A percentile compares a stretch with the other conserved stretches of the same genome.
Evolutionary conservation across 345 rosid genomes (phyloP).

Genomic region (Atalantia buxifolia): DNA sequence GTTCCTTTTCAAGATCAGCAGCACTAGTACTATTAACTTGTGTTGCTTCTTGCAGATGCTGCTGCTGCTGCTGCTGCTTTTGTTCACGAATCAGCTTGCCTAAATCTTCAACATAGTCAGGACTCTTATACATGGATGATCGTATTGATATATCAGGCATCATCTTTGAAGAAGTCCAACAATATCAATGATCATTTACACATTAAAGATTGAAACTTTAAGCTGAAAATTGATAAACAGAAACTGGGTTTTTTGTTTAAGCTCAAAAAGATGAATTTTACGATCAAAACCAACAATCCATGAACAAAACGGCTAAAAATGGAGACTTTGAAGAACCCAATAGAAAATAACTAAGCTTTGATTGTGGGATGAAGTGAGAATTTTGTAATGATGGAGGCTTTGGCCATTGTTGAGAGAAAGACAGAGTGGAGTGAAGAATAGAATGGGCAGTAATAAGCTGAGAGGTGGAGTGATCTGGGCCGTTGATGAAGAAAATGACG

Average conservation of each 20-base stretch:
- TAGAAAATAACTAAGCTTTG: neutral
- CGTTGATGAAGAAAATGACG: conserved; percentile 36
- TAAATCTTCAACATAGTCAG: conserved; percentile 41
- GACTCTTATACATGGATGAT: conserved; percentile 44
- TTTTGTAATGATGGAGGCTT: conserved; percentile 10
- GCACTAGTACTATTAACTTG: conserved; percentile 19
- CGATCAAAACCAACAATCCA: conserved; percentile 8
- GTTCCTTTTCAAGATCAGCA: conserved; percentile 67
- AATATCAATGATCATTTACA: conserved; percentile 31
- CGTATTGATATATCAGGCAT: conserved; percentile 48
- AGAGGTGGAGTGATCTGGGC: conserved; percentile 21
- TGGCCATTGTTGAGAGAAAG: conserved; percentile 6
- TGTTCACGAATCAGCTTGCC: conserved; percentile 50
- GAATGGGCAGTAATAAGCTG: conserved; percentile 34
- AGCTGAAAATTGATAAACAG: conserved; percentile 5
- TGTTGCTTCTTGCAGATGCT: conserved; percentile 1
- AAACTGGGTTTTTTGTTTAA: neutral
- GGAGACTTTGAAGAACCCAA: neutral
- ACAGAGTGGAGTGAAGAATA: conserved; percentile 21
- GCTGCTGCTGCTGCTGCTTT: conserved; percentile 20
- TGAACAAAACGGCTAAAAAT: neutral
- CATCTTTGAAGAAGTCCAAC: conserved; percentile 35
- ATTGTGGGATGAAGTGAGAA: neutral
- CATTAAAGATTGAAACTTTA: conserved; percentile 6
- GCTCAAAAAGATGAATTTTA: neutral